Base-by-base conservation (phyloP, 768 basidiomycete species). In the Coprinellus micaceus region DNA sequence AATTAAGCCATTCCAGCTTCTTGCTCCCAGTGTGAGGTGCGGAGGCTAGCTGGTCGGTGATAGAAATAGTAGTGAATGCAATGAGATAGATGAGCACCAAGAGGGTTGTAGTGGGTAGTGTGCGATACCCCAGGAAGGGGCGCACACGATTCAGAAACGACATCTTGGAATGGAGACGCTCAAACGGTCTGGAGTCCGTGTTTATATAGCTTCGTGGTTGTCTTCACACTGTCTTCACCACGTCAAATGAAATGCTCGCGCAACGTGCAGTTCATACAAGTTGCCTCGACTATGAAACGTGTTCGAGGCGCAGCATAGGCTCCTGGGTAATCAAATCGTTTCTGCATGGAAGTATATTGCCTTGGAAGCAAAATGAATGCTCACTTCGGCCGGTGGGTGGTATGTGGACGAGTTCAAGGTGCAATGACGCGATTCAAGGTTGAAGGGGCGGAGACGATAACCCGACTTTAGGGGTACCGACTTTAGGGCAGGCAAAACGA, bases 31-130 rank as follows among this genome's bases (percentile, higher is more conserved):
- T 30, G 6, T 60, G 49, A 15, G 82, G 82, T 17, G 81, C 70
- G 7, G 61, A 51, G 0, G 79, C 73, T 1, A 84, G 71, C 7
- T 73, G 63, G 64, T 86, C 81, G 3, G 80, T 81, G 37, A 77
- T 60, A 3, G 80, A 63, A 1, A 85, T 74, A 7, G 77, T 64
- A 25, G 62, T 65, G 59, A 85, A 79, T 51, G 85, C 67, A 1
- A 70, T 63, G 1, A 66, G 66, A 63, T 87, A 88, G 30, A 82
- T 61, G 53, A 81, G 47, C 10, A 79, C 58, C 15, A 78, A 67
- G 2, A 85, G 63, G 51, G 82, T 52, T 4, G 67, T 64, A 9
- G 67, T 67, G 39, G 71, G 67, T 11, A 66, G 37, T 21, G 65
- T 63, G 25, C 67, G 58, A 56, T 66, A 72, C 26, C 64, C 67